These are phyloP conservation scores for Phylloboletellus chloephorus DNA, from an alignment of 1,284 basidiomycete species.

Conservation along the genomic window DNA sequence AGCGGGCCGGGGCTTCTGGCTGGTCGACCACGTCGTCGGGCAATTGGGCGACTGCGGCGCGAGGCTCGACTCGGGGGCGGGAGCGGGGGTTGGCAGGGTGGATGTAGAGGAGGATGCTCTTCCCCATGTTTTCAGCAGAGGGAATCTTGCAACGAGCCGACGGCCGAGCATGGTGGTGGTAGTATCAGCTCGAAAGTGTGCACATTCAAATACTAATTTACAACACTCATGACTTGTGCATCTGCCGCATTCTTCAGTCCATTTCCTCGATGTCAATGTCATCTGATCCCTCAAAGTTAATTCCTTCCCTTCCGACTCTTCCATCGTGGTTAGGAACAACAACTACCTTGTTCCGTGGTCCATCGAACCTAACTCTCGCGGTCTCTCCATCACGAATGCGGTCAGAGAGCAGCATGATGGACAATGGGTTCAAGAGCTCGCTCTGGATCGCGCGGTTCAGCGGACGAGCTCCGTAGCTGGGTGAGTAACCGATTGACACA, in stretches of 20 bases:
- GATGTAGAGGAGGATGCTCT: conserved; percentile 33
- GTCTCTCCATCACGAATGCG: conserved; percentile 79
- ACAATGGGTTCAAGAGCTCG: conserved; percentile 90
- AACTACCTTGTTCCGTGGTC: conserved; percentile 73
- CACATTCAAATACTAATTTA: neutral
- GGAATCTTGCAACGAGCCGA: conserved; percentile 31
- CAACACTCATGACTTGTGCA: neutral
- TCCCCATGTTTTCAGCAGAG: conserved; percentile 24
- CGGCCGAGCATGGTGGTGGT: conserved; percentile 35
- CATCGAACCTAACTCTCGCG: conserved; percentile 77
- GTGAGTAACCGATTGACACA: conserved; percentile 79
- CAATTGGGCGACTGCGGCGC: conserved; percentile 75
- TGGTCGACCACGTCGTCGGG: conserved; percentile 72
- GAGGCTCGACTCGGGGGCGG: conserved; percentile 34
- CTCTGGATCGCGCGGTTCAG: conserved; percentile 89
- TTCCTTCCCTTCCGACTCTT: conserved; percentile 27
- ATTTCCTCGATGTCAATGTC: conserved; percentile 76
- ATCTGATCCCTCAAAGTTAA: conserved; percentile 43
- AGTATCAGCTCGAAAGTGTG: too few species aligned
- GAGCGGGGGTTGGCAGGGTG: conserved; percentile 21
- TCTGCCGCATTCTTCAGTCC: conserved; percentile 42
- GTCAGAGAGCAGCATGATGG: conserved; percentile 82
- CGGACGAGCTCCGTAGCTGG: conserved; percentile 85
- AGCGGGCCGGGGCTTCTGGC: conserved; percentile 59
- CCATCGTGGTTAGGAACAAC: conserved; percentile 84